Conservation (phyloP, 345 rosid genomes). For the Cardamine occulta region DNA sequence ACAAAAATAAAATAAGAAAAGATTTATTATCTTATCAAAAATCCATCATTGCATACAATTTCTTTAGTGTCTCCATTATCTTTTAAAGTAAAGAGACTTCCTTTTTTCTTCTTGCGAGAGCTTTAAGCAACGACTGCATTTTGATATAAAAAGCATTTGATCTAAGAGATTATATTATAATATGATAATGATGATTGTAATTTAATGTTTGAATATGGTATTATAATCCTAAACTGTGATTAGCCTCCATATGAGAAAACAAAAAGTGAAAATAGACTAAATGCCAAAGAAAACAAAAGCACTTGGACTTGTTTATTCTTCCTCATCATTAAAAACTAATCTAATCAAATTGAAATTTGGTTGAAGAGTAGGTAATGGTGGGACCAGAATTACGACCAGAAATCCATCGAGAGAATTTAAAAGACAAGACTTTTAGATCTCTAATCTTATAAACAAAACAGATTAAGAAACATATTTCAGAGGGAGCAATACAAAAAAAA, state of each 20-base stretch:
- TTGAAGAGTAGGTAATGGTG: slow-evolving; percentile 40
- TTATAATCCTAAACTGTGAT: slow-evolving; percentile 27
- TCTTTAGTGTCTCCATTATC: slow-evolving; percentile 42
- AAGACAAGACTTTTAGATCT: slow-evolving; percentile 13
- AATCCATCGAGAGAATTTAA: slow-evolving; percentile 27
- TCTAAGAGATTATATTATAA: slow-evolving; percentile 30
- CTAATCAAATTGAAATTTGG: slow-evolving; percentile 36
- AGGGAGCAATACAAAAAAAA: not conserved
- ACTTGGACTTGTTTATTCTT: slow-evolving; percentile 32
- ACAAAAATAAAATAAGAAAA: not conserved
- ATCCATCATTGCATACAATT: slow-evolving; percentile 40
- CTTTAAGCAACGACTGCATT: slow-evolving; percentile 45
- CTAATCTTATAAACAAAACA: slow-evolving; percentile 31
- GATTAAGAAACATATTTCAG: not conserved
- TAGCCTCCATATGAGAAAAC: slow-evolving; percentile 32
- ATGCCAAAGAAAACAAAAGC: slow-evolving; percentile 45
- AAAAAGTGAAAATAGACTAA: slow-evolving; percentile 38
- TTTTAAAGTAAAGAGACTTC: slow-evolving; percentile 30
- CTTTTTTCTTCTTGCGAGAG: slow-evolving; percentile 31
- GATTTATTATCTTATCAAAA: slow-evolving; percentile 26
- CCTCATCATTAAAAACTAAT: slow-evolving; percentile 15
- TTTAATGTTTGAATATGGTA: slow-evolving; percentile 10
- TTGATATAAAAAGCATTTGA: slow-evolving; percentile 25
- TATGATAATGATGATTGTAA: slow-evolving; percentile 32
- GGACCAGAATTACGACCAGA: slow-evolving; percentile 40